Percentiles rank a stretch among this genome's conserved stretches.
These are phyloP conservation scores for Acephala macrosclerotiorum DNA, from an alignment of 2,329 filamentous ascomycete genomes.

Conservation along the genomic window DNA sequence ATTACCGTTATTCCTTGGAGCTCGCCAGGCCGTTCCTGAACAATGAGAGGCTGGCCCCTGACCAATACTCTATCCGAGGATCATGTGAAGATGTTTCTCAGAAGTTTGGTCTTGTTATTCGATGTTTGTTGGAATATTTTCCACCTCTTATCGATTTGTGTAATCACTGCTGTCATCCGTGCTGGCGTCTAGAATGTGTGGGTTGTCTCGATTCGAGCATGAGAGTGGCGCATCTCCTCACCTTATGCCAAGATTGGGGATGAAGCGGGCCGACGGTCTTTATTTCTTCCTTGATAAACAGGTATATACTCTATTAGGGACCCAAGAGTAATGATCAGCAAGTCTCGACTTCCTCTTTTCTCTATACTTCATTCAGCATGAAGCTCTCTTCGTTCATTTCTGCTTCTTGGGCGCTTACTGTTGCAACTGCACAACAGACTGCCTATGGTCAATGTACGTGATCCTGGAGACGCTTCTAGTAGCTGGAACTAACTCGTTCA, in stretches of 20 bases:
- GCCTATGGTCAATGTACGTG: constrained; percentile 27
- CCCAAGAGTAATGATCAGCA: neutral
- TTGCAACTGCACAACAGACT: constrained; percentile 16
- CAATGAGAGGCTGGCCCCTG: neutral
- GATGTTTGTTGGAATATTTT: constrained; percentile 7
- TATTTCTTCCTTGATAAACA: neutral
- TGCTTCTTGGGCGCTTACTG: constrained; percentile 8
- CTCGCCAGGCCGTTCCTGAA: neutral
- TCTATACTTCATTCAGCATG: constrained; percentile 19
- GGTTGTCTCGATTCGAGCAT: neutral
- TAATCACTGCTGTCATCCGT: neutral
- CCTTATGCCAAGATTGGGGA: neutral
- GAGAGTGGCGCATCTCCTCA: neutral
- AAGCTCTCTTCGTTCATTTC: constrained; percentile 21
- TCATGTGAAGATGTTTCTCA: neutral
- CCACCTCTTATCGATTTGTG: neutral
- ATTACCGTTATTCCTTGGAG: neutral
- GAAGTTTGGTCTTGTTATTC: neutral
- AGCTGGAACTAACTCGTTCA: neutral
- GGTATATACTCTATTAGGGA: neutral
- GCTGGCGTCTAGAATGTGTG: neutral
- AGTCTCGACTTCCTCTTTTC: neutral
- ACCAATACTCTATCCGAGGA: neutral
- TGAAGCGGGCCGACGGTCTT: constrained; percentile 8
- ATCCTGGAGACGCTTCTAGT: neutral